Conservation (phyloP, 2,329 filamentous ascomycete genomes). For the Venturia pyrina region DNA sequence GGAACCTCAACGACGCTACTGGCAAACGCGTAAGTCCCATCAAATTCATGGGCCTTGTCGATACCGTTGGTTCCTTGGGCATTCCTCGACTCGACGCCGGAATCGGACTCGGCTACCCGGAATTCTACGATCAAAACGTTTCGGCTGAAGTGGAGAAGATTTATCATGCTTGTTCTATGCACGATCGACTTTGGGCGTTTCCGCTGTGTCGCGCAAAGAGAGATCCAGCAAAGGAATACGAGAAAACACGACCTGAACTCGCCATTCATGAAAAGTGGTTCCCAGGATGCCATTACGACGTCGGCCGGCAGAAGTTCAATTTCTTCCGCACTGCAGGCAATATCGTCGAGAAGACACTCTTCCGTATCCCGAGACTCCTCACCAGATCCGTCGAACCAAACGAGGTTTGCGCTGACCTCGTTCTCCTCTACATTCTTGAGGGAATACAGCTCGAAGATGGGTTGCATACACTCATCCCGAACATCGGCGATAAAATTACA, state of each 20-base stretch:
- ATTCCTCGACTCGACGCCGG: slow-evolving; percentile 34
- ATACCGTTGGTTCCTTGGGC: slow-evolving; percentile 35
- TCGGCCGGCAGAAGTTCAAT: slow-evolving; percentile 26
- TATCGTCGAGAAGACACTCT: slow-evolving; percentile 21
- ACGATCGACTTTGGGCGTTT: slow-evolving; percentile 27
- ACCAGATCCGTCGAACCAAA: slow-evolving; percentile 24
- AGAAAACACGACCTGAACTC: slow-evolving; percentile 12
- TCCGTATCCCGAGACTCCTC: slow-evolving; percentile 21
- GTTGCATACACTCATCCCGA: slow-evolving; percentile 13
- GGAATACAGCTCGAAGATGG: slow-evolving; percentile 16
- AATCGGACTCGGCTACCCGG: slow-evolving; percentile 25
- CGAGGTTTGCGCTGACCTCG: slow-evolving; percentile 23
- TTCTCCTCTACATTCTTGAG: slow-evolving; percentile 23
- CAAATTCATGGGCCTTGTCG: slow-evolving; percentile 24
- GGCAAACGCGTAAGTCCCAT: background rate
- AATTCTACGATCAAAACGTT: slow-evolving; percentile 27
- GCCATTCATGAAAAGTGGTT: slow-evolving; percentile 25
- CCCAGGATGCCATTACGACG: slow-evolving; percentile 28
- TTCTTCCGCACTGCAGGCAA: slow-evolving; percentile 23
- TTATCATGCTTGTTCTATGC: slow-evolving; percentile 24
- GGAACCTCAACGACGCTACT: slow-evolving; percentile 16
- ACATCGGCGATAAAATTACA: slow-evolving; percentile 16
- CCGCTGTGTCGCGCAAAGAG: slow-evolving; percentile 23
- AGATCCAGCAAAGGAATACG: slow-evolving; percentile 9
- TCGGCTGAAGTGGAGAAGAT: slow-evolving; percentile 23